phyloP scores from a whole-genome alignment of 129 eudicot genomes.

The carrot (Daucus carota) region DH1_v3.0 NC_030382.2:57661501-57662000 shows the following conservation, averaged over 20 bases:
- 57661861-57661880: neutral
- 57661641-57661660: no score
- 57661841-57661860: neutral
- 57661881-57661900: neutral
- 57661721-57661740: neutral
- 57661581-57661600: neutral
- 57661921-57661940: neutral
- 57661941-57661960: neutral
- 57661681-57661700: neutral
- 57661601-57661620: neutral
- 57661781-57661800: neutral
- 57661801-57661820: no score
- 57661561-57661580: neutral
- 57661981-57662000: neutral
- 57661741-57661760: neutral
- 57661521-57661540: neutral
- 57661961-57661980: neutral
- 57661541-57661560: neutral
- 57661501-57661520: neutral
- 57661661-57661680: neutral
- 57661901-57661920: neutral
- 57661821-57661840: neutral
- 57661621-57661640: neutral
- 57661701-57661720: neutral
- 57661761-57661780: neutral